A percentile compares a stretch with the other conserved stretches of the same genome.
Conservation (phyloP, 139 green algal genomes). For the Tetratostichococcus sp. region DNA sequence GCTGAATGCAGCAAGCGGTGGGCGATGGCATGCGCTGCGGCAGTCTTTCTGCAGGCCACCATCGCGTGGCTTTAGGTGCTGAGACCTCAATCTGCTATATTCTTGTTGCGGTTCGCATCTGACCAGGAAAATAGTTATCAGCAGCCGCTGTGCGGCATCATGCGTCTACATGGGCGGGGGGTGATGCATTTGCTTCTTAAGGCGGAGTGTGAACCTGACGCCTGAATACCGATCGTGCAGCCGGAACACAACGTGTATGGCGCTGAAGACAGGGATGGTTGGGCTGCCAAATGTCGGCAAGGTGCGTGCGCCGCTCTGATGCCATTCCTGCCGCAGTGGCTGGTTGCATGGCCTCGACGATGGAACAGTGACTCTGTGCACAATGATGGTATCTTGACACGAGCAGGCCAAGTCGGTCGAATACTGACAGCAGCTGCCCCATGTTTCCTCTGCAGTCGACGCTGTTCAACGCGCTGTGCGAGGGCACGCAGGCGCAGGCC, state of each 20-base stretch:
- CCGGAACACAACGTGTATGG: constrained; percentile 11
- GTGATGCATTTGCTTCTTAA: no score
- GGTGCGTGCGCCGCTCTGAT: constrained; percentile 24
- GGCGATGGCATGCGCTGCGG: neutral
- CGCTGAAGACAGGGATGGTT: constrained; percentile 88
- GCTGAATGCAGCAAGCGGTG: neutral
- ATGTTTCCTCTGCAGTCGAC: constrained; percentile 70
- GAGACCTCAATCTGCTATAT: no score
- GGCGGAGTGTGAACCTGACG: neutral
- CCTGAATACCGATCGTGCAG: no score
- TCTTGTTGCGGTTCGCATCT: no score
- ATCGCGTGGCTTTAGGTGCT: neutral
- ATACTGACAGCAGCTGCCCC: no score
- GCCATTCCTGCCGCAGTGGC: neutral
- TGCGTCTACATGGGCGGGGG: no score
- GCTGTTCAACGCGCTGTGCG: constrained; percentile 96
- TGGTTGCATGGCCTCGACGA: no score
- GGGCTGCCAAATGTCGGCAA: constrained; percentile 98
- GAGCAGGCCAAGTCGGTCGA: no score
- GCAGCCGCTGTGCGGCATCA: no score
- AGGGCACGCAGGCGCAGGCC: constrained; percentile 87
- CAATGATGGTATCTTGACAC: no score
- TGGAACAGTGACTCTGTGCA: no score
- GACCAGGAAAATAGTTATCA: no score
- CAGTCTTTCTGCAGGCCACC: neutral